Conservation (phyloP, 768 basidiomycete genomes). For the Lactifluus volemus region DNA sequence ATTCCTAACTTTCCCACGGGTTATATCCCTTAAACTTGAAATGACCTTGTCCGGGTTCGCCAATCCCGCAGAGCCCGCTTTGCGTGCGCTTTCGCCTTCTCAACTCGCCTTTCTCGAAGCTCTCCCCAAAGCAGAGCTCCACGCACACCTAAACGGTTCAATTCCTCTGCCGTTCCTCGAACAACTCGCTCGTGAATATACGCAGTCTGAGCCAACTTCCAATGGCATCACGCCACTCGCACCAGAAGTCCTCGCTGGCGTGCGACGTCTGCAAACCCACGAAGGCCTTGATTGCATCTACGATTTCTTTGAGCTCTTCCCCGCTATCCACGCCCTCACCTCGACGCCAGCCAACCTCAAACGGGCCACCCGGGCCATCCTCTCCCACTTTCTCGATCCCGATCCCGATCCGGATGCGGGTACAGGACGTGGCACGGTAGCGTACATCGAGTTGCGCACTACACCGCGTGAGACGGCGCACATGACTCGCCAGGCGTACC, state of each 20-base stretch:
- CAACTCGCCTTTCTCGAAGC: constrained; percentile 52
- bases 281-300: constrained; percentile 43
- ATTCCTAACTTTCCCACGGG: no score
- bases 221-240: background rate
- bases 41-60: no score
- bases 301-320: constrained; percentile 71
- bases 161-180: constrained; percentile 61
- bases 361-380: constrained; percentile 54
- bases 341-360: constrained; percentile 47
- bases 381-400: constrained; percentile 50
- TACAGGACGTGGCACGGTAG: constrained; percentile 37
- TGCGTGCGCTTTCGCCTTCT: constrained; percentile 39
- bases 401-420: background rate
- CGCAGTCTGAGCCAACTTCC: background rate
- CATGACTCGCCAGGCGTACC: constrained; percentile 55
- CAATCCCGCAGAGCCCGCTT: constrained; percentile 36
- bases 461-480: constrained; percentile 53
- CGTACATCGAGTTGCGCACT: constrained; percentile 76
- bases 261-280: constrained; percentile 33
- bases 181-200: constrained; percentile 45
- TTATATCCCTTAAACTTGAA: no score
- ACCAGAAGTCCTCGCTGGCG: constrained; percentile 33
- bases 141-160: constrained; percentile 80
- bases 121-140: constrained; percentile 77
- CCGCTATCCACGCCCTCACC: constrained; percentile 71